Percentiles rank a stretch among this genome's conserved stretches.
These are phyloP conservation scores for Prunus armeniaca DNA, from an alignment of 306 rosid species.

Conservation along the genomic window DNA sequence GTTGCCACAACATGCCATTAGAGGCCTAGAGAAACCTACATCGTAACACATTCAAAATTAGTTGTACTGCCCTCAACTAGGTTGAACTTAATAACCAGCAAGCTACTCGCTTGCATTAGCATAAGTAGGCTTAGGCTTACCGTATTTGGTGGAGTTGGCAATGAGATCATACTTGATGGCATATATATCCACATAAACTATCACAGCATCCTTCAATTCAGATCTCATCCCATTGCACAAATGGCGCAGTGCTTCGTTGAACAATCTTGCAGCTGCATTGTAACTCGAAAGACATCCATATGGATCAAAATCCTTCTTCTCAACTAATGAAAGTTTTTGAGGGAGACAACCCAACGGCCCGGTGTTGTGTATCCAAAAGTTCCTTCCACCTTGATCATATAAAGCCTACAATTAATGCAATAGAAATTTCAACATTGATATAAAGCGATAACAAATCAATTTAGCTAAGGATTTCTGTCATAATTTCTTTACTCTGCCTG, in stretches of 20 bases:
- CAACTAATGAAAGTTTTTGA: constrained; percentile 53
- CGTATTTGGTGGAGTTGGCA: constrained; percentile 60
- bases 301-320: constrained; percentile 50
- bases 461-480: neutral
- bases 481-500: neutral
- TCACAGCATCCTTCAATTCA: constrained; percentile 52
- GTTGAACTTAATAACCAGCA: neutral
- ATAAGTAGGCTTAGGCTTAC: constrained; percentile 33
- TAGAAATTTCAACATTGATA: neutral
- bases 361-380: constrained; percentile 92
- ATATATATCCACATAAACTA: constrained; percentile 81
- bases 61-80: neutral
- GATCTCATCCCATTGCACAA: constrained; percentile 44
- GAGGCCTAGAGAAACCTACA: constrained; percentile 71
- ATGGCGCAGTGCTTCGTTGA: constrained; percentile 59
- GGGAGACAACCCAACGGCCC: constrained; percentile 97
- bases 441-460: neutral
- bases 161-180: constrained; percentile 73
- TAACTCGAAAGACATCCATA: constrained; percentile 68
- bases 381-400: constrained; percentile 78
- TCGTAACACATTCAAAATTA: neutral
- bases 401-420: constrained; percentile 41
- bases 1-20: constrained; percentile 82
- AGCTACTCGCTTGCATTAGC: neutral
- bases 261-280: constrained; percentile 67